These are phyloP conservation scores for Lophiotrema nucula DNA, from an alignment of 495 filamentous ascomycete genomes.

Conservation along the genomic window DNA sequence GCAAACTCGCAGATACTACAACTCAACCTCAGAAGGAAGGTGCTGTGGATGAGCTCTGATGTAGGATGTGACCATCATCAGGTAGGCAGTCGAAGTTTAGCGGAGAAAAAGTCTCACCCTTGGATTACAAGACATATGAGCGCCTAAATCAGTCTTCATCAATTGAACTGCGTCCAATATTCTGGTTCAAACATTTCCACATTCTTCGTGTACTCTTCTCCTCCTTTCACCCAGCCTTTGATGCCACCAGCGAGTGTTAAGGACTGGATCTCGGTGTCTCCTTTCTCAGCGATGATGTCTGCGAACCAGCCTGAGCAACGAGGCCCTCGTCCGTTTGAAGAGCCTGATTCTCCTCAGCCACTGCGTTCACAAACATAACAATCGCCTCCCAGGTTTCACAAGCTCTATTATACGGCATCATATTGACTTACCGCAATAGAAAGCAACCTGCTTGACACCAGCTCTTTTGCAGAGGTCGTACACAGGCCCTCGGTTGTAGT, in stretches of 20 bases:
- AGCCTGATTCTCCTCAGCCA: constrained; percentile 41
- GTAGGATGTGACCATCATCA: too few relatives aligned
- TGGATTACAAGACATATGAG: too few relatives aligned
- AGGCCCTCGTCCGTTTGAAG: constrained; percentile 46
- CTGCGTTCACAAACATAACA: too few relatives aligned
- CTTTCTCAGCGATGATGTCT: constrained; percentile 43
- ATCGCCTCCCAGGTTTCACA: too few relatives aligned
- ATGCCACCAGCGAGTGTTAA: constrained; percentile 50
- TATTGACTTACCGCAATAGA: constrained; percentile 49
- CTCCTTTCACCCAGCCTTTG: constrained; percentile 51
- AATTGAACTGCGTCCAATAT: constrained; percentile 49
- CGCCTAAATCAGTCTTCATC: too few relatives aligned
- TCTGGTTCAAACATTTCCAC: constrained; percentile 51
- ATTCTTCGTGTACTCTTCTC: constrained; percentile 41
- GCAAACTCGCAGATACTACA: too few relatives aligned
- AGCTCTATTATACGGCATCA: too few relatives aligned
- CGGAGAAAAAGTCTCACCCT: too few relatives aligned
- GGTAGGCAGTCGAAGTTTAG: too few relatives aligned
- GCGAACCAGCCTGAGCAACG: constrained; percentile 52
- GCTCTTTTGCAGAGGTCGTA: constrained; percentile 46
- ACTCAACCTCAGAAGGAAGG: too few relatives aligned
- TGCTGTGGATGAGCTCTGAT: too few relatives aligned
- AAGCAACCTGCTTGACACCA: constrained; percentile 47
- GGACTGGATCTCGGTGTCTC: constrained; percentile 43
- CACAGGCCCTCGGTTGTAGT: constrained; percentile 41